phyloP scores from a whole-genome alignment of 495 filamentous ascomycete genomes.

The Tuber umbilicatum region DNA sequence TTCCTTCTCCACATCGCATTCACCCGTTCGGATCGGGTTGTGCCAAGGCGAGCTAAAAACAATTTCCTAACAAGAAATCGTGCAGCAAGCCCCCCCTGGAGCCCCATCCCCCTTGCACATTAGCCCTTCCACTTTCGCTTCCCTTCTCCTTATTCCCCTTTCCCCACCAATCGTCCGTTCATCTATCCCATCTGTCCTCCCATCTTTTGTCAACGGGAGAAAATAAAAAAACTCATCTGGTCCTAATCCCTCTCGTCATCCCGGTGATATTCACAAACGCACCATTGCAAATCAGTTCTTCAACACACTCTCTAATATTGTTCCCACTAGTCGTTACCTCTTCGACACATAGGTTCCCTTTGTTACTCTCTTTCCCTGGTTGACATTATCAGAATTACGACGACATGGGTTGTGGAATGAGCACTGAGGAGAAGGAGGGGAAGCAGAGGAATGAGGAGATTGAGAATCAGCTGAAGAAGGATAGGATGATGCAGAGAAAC shows the following conservation, averaged over 20 bases:
- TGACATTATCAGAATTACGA: constrained; percentile 40
- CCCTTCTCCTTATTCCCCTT: constrained; percentile 22
- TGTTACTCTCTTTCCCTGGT: constrained; percentile 4
- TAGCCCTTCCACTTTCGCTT: constrained; percentile 29
- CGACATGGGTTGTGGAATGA: constrained; percentile 99
- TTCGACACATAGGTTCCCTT: constrained; percentile 5
- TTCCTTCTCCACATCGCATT: constrained; percentile 26
- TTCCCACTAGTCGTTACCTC: not conserved
- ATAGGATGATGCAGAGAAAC: constrained; percentile 91
- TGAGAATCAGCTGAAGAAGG: constrained; percentile 92
- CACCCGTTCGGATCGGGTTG: constrained; percentile 27
- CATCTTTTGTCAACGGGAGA: not conserved
- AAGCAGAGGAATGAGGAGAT: constrained; percentile 99
- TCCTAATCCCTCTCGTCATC: not conserved
- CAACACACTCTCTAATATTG: not conserved
- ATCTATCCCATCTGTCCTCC: constrained; percentile 19
- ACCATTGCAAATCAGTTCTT: not conserved
- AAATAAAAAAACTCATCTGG: not conserved
- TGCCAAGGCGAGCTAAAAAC: constrained; percentile 23
- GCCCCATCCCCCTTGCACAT: constrained; percentile 28
- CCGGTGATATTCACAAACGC: not conserved
- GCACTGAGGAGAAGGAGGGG: constrained; percentile 99
- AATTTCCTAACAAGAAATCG: constrained; percentile 31
- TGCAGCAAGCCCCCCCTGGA: constrained; percentile 29
- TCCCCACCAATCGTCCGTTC: constrained; percentile 25